Percentiles rank a stretch among this genome's conserved stretches.
phyloP scores from a whole-genome alignment of 2,329 filamentous ascomycete species.

The Fusarium xylarioides region DNA sequence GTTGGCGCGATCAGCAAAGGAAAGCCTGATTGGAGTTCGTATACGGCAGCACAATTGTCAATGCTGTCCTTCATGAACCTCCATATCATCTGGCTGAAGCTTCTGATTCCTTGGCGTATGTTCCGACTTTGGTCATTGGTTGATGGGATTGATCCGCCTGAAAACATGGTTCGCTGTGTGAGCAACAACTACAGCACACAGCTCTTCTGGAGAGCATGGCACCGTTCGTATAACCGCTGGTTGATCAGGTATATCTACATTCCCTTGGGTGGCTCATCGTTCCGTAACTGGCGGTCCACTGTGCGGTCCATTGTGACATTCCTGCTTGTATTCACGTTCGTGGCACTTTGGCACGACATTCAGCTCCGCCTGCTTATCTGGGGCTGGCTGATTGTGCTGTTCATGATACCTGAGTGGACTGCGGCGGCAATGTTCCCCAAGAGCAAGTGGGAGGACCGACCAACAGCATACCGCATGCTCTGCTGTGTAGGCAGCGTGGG shows the following conservation, averaged over 20 bases:
- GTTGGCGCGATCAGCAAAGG: constrained; percentile 90
- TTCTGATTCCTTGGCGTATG: constrained; percentile 96
- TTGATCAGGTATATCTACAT: constrained; percentile 93
- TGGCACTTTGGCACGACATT: constrained; percentile 98
- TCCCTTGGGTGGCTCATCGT: constrained; percentile 79
- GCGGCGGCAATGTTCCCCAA: constrained; percentile 77
- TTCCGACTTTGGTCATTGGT: constrained; percentile 96
- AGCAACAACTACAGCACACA: constrained; percentile 92
- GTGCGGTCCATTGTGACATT: constrained; percentile 77
- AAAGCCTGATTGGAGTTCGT: constrained; percentile 80
- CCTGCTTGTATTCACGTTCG: constrained; percentile 90
- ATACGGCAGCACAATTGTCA: constrained; percentile 86
- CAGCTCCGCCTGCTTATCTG: constrained; percentile 89
- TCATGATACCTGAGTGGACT: constrained; percentile 88
- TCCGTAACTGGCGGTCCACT: constrained; percentile 54
- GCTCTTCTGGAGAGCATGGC: constrained; percentile 96
- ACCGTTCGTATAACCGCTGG: constrained; percentile 95
- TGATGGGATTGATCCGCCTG: constrained; percentile 92
- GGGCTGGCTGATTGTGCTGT: constrained; percentile 96
- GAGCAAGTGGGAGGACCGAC: constrained; percentile 73
- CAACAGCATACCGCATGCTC: constrained; percentile 79
- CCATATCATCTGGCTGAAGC: constrained; percentile 96
- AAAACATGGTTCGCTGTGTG: constrained; percentile 98
- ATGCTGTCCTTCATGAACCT: constrained; percentile 96
- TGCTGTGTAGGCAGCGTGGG: constrained; percentile 82